Conservation (phyloP, 2,329 filamentous ascomycete genomes). For the Ustilaginoidea virens region DNA sequence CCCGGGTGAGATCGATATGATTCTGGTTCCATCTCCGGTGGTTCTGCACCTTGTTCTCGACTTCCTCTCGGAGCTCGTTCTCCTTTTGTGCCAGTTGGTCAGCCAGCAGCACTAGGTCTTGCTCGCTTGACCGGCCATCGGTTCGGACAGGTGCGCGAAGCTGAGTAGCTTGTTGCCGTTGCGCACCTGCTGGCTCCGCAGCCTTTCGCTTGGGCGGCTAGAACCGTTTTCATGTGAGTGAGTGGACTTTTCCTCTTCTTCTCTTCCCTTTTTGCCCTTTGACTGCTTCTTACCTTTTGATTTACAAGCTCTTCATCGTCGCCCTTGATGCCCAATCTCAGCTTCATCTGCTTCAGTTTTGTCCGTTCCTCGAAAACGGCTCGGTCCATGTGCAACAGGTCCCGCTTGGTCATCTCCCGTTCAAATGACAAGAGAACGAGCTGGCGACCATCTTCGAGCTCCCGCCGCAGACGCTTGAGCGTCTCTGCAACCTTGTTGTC, state of each 20-base stretch:
- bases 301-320: slow-evolving; percentile 92
- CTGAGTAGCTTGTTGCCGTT: slow-evolving; percentile 47
- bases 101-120: slow-evolving; percentile 62
- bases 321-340: slow-evolving; percentile 74
- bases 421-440: slow-evolving; percentile 64
- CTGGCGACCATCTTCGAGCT: slow-evolving; percentile 78
- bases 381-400: slow-evolving; percentile 60
- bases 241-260: no score
- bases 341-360: slow-evolving; percentile 75
- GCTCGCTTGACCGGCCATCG: slow-evolving; percentile 57
- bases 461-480: slow-evolving; percentile 75
- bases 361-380: slow-evolving; percentile 70
- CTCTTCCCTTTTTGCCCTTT: no score
- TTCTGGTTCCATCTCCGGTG: slow-evolving; percentile 86
- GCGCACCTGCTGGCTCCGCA: slow-evolving; percentile 42
- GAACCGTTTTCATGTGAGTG: no score
- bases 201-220: slow-evolving; percentile 57
- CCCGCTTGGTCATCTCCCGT: slow-evolving; percentile 65
- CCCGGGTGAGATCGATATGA: slow-evolving; percentile 75
- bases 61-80: slow-evolving; percentile 63
- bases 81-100: slow-evolving; percentile 71
- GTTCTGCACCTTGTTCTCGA: slow-evolving; percentile 75
- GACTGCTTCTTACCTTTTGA: slow-evolving; percentile 63
- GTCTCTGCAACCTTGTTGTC: slow-evolving; percentile 93
- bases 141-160: slow-evolving; percentile 54